These are phyloP conservation scores for Sporothrix sp. DNA, from an alignment of 2,329 filamentous ascomycete species.

Conservation along the genomic window DNA sequence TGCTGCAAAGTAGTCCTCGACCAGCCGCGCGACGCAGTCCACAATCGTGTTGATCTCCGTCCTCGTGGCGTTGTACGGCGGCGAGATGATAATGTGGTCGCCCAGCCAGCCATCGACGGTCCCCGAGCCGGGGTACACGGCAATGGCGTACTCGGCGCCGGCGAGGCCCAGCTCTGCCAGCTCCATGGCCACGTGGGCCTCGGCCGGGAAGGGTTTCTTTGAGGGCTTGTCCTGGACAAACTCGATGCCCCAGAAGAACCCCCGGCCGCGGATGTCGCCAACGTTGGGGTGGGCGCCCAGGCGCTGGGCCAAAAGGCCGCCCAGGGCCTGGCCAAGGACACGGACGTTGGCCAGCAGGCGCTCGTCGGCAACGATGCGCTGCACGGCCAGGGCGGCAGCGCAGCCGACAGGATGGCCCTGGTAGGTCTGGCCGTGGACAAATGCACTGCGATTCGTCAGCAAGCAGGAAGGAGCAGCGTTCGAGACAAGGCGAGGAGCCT, in stretches of 20 bases:
- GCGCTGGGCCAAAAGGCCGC: slow-evolving; percentile 21
- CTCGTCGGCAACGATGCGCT: slow-evolving; percentile 29
- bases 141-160: slow-evolving; percentile 26
- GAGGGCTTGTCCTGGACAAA: slow-evolving; percentile 29
- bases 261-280: slow-evolving; percentile 33
- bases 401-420: slow-evolving; percentile 32
- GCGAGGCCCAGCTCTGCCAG: slow-evolving; percentile 26
- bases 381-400: slow-evolving; percentile 32
- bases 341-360: slow-evolving; percentile 28
- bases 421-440: slow-evolving; percentile 53
- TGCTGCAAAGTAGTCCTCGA: slow-evolving; percentile 39
- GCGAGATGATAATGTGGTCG: slow-evolving; percentile 61
- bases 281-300: slow-evolving; percentile 30
- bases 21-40: slow-evolving; percentile 37
- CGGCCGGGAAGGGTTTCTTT: slow-evolving; percentile 25
- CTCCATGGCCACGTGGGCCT: slow-evolving; percentile 24
- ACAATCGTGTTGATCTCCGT: slow-evolving; percentile 49
- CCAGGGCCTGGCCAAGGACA: slow-evolving; percentile 25
- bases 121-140: slow-evolving; percentile 54
- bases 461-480: neutral
- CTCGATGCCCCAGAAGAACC: slow-evolving; percentile 37
- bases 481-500: slow-evolving; percentile 16
- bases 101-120: slow-evolving; percentile 50
- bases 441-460: slow-evolving; percentile 28
- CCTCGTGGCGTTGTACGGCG: slow-evolving; percentile 54